Conservation (phyloP, 331 rosid species). For the Erythrophleum ivorense region DNA sequence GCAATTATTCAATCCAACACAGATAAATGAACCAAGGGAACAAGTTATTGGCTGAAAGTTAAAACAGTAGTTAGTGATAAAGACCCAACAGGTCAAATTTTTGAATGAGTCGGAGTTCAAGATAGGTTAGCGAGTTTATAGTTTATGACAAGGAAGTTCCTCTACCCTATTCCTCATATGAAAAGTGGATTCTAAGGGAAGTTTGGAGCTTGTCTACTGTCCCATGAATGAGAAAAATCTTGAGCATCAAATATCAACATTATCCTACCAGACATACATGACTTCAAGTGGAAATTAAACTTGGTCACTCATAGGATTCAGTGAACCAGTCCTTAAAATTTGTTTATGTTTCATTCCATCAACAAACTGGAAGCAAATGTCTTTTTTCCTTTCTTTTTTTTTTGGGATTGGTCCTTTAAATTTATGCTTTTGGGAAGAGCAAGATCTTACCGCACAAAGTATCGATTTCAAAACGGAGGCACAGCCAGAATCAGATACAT, state of each 20-base stretch:
- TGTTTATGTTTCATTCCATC: constrained; percentile 28
- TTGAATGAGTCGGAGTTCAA: not conserved
- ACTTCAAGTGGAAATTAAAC: not conserved
- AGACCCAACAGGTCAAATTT: not conserved
- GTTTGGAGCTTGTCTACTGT: not conserved
- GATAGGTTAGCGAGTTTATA: not conserved
- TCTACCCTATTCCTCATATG: not conserved
- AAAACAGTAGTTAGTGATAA: constrained; percentile 6
- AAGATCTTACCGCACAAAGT: constrained; percentile 74
- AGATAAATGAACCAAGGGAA: constrained; percentile 36
- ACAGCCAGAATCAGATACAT: constrained; percentile 67
- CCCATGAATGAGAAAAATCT: constrained; percentile 28
- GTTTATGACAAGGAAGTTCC: no score
- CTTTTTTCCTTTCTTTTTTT: not conserved
- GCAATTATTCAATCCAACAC: no score
- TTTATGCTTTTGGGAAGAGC: not conserved
- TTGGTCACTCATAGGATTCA: not conserved
- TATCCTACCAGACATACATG: constrained; percentile 8
- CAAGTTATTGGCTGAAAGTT: not conserved
- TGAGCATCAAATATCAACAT: constrained; percentile 9
- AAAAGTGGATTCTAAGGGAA: not conserved
- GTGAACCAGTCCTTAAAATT: not conserved
- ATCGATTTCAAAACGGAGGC: constrained; percentile 73
- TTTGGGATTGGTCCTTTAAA: no score
- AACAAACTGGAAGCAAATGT: not conserved